A percentile compares a stretch with the other conserved stretches of the same genome.
phyloP scores from a whole-genome alignment of 1,139 yeast genomes.

The Pichia sp. region DNA sequence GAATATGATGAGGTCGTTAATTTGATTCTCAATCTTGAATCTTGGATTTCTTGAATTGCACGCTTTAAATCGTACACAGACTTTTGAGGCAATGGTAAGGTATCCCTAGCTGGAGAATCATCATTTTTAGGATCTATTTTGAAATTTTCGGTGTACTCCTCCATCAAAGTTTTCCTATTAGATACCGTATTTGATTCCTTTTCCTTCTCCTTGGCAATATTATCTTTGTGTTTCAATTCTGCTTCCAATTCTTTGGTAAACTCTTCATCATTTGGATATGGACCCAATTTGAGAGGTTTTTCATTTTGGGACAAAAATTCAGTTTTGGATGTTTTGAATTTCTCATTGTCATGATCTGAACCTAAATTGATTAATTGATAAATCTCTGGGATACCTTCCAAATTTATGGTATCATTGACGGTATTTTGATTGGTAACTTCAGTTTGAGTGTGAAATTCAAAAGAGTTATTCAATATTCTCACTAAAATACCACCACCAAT shows the following conservation, averaged over 20 bases:
- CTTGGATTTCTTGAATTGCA: slow-evolving; percentile 72
- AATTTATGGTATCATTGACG: slow-evolving; percentile 17
- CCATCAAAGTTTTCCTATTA: slow-evolving; percentile 31
- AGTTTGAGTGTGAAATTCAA: slow-evolving; percentile 56
- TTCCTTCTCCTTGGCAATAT: slow-evolving; percentile 27
- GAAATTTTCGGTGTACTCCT: slow-evolving; percentile 43
- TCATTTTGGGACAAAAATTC: slow-evolving; percentile 38
- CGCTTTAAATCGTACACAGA: slow-evolving; percentile 72
- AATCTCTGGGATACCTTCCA: slow-evolving; percentile 29
- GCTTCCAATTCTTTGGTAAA: slow-evolving; percentile 78
- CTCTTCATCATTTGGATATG: slow-evolving; percentile 78
- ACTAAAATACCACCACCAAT: slow-evolving; percentile 87
- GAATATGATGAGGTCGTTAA: slow-evolving; percentile 37
- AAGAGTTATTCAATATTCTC: slow-evolving; percentile 76
- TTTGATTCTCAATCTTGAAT: slow-evolving; percentile 66
- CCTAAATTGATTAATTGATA: slow-evolving; percentile 22
- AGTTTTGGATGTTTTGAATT: slow-evolving; percentile 8
- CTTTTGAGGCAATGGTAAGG: slow-evolving; percentile 78
- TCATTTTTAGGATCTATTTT: slow-evolving; percentile 42
- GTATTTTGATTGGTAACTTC: slow-evolving; percentile 28
- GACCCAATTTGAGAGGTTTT: slow-evolving; percentile 73
- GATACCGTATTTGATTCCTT: slow-evolving; percentile 7
- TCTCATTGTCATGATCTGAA: slow-evolving; percentile 14
- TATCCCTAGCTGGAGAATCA: slow-evolving; percentile 59
- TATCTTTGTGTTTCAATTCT: slow-evolving; percentile 69